These are phyloP conservation scores for Aureobasidium sp. DNA, from an alignment of 2,329 filamentous ascomycete species.

Conservation along the genomic window DNA sequence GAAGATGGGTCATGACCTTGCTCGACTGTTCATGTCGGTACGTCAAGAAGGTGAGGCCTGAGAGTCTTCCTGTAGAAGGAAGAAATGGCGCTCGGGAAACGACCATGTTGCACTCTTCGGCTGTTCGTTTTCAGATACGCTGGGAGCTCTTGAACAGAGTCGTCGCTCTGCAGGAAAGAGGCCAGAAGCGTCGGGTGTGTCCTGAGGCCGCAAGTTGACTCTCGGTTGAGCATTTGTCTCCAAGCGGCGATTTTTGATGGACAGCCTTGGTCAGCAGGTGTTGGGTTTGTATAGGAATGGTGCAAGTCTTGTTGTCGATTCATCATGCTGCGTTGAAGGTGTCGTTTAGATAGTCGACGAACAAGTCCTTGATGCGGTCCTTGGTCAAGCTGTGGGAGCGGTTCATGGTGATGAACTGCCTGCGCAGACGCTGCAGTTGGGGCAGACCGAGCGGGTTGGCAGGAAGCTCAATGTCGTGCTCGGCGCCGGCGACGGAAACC, in stretches of 20 bases:
- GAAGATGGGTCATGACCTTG: neutral
- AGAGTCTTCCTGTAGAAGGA: neutral
- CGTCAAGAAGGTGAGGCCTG: neutral
- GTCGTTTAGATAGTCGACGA: slow-evolving; percentile 36
- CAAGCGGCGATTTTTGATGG: neutral
- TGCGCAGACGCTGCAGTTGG: slow-evolving; percentile 66
- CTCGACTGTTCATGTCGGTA: neutral
- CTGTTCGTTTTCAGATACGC: neutral
- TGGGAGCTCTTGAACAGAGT: neutral
- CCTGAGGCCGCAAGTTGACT: neutral
- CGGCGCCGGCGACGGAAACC: slow-evolving; percentile 41
- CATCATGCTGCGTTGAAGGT: slow-evolving; percentile 23
- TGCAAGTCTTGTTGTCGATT: neutral
- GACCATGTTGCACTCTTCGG: no score
- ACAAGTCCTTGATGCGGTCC: slow-evolving; percentile 30
- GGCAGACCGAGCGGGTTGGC: slow-evolving; percentile 55
- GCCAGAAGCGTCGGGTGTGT: no score
- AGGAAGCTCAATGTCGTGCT: slow-evolving; percentile 56
- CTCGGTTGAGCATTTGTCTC: neutral
- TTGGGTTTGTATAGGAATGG: neutral
- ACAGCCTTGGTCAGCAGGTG: neutral
- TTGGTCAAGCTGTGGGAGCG: slow-evolving; percentile 49
- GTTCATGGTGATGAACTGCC: slow-evolving; percentile 71
- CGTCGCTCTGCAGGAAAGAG: neutral
- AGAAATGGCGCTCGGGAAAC: no score